These are phyloP conservation scores for Ganoderma leucocontextum DNA, from an alignment of 1,284 basidiomycete genomes.

Conservation along the genomic window DNA sequence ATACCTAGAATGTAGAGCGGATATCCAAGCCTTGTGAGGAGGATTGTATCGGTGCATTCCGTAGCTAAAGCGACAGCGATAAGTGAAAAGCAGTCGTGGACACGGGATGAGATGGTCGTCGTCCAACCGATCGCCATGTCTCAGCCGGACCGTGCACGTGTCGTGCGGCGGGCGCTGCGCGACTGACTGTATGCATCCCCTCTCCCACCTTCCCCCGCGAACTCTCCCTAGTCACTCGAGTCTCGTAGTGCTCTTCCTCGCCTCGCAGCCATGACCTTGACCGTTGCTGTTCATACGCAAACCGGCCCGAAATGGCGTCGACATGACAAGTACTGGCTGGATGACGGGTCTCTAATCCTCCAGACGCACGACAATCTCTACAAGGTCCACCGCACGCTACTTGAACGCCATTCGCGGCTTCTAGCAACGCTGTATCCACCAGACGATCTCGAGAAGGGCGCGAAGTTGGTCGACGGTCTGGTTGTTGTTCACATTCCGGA, in stretches of 20 bases:
- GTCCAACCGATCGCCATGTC: not conserved
- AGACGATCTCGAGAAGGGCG: not conserved
- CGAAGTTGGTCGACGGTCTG: slow-evolving; percentile 19
- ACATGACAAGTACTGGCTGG: slow-evolving; percentile 66
- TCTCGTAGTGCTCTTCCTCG: no score
- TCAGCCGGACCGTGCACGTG: no score
- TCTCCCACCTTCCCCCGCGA: no score
- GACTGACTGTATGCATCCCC: no score
- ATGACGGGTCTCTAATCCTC: slow-evolving; percentile 66
- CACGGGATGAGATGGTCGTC: not conserved
- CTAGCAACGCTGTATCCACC: slow-evolving; percentile 41
- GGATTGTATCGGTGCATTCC: not conserved
- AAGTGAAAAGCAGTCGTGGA: no score
- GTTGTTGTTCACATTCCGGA: slow-evolving; percentile 46
- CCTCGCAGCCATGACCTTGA: slow-evolving; percentile 9
- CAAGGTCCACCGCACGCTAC: slow-evolving; percentile 60
- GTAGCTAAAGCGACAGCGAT: not conserved
- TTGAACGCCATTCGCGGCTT: slow-evolving; percentile 58
- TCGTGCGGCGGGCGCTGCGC: not conserved
- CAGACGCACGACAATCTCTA: slow-evolving; percentile 52
- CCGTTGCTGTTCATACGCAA: not conserved
- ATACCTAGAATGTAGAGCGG: not conserved
- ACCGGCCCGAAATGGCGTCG: slow-evolving; percentile 14
- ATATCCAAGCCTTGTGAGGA: not conserved
- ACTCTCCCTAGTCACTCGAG: no score